Evolutionary conservation across 768 basidiomycete genomes (phyloP), one percentile per base, ranked within the genome.

Genomic region (Lentinula edodes): DNA sequence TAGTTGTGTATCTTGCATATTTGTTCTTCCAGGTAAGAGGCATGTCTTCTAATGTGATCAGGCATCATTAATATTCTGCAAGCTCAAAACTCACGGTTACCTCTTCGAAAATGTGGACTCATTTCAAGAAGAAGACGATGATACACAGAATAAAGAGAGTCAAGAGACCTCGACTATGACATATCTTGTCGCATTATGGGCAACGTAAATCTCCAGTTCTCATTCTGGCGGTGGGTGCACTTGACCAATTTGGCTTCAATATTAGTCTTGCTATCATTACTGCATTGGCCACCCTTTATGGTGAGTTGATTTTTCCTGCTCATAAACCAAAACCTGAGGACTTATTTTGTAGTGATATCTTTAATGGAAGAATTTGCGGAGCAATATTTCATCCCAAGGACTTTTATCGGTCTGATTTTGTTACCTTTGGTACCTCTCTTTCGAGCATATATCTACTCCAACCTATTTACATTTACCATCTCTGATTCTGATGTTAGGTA

Each of bases 321-420:
- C 20, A 12, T 20, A 20, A 48, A 42, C 39, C 57, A 0, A 23
- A 28, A 28, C 28, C 10, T 20, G 28, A 50, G 12, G 48, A 50
- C 3, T 28, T 3, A 16, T 52, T 16, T 6, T 1, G 10, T 57
- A 92, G 91, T 93, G 71, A 93, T 96, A 43, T 89, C 88, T 2
- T 92, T 91, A 2, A 96, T 97, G 63, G 95, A 95, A 70, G 93
- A 95, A 71, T 91, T 91, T 34, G 91, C 93, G 2, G 77, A 83
- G 13, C 80, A 88, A 43, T 94, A 92, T 72, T 71, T 80, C 57
- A 90, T 96, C 58, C 90, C 92, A 0, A 91, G 91, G 72, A 66
- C 85, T 0, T 94, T 95, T 75, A 93, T 94, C 65, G 91, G 91
- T 70, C 72, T 95, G n/a, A 91, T 95, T 65, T 77, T 96, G 35